Base-by-base conservation (phyloP, 371 early-diverging fungal species). In the Mortierella sp. region DNA sequence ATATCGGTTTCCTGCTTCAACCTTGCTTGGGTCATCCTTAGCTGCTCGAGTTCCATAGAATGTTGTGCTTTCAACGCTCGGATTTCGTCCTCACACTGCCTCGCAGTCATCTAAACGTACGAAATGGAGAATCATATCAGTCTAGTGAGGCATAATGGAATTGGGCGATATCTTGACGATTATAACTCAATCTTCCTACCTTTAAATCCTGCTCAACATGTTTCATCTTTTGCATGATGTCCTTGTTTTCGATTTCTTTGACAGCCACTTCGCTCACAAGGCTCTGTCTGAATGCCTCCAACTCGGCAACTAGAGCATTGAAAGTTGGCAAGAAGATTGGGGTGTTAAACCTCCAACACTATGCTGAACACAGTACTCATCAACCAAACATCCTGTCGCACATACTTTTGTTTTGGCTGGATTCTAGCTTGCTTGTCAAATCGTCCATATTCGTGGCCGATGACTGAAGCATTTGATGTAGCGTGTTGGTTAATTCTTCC, bases 211-310 rank as follows among this genome's bases (percentile, higher is more conserved):
- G 67, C 66, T 89, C 73, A 1, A 86, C 57, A 22, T 86, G 84
- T 12, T 65, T 54, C 47, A 90, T 74, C 52, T 87, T 74, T 47
- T 80, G 76, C 17, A 78, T 43, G 5, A 85, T 82, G 34, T 84
- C 79, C 34, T 73, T 54, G 49, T 89, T 84, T 57, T 91, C 86
- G 14, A 78, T 70, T 60, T 90, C 89, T 56, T 90, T 90, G 29
- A 63, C 71, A 3, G 79, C 79, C 9, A 91, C 83, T 16, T 81
- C 81, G 28, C 68, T 76, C 66, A 90, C 82, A n/a, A 90, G 71
- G 22, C 71, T 81, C 24, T 71, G 43, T 19, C 86, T 80, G 45
- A 85, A 79, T 6, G 80, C 46, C 31, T 85, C 79, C 9, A 91
- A 55, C 54, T 90, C 85, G n/a, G 63, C 52, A 45, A 88, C 88